These are phyloP conservation scores for Coniochaeta prunicola DNA, from an alignment of 2,329 filamentous ascomycete genomes.

Conservation along the genomic window DNA sequence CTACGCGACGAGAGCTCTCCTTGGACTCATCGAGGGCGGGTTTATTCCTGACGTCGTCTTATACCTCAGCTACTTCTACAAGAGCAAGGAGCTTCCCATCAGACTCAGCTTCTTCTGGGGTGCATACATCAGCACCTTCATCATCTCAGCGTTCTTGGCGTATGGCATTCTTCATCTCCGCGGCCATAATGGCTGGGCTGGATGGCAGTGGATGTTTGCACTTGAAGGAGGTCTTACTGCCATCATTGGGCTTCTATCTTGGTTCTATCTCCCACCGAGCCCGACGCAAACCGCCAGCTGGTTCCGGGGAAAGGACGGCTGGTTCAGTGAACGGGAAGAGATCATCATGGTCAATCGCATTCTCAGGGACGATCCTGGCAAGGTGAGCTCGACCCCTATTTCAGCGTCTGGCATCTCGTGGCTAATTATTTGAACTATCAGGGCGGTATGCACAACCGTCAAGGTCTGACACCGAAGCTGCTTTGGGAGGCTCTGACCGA, in stretches of 20 bases:
- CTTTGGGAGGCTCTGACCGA: conserved; percentile 42
- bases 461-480: conserved; percentile 37
- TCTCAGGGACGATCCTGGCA: conserved; percentile 49
- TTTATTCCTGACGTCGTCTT: conserved; percentile 22
- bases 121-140: conserved; percentile 19
- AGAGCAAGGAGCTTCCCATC: conserved; percentile 23
- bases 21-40: conserved; percentile 24
- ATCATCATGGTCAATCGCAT: conserved; percentile 51
- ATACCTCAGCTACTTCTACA: conserved; percentile 15
- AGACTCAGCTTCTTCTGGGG: conserved; percentile 28
- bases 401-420: not conserved
- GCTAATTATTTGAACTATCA: conserved; percentile 6
- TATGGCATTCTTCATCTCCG: conserved; percentile 25
- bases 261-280: conserved; percentile 42
- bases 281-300: conserved; percentile 38
- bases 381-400: conserved; percentile 18
- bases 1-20: conserved; percentile 18
- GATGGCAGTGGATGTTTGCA: conserved; percentile 41
- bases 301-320: conserved; percentile 37
- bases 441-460: conserved; percentile 49
- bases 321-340: conserved; percentile 52
- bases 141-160: conserved; percentile 24
- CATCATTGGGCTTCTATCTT: conserved; percentile 38
- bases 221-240: conserved; percentile 48
- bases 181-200: conserved; percentile 22